Conservation (phyloP, 2,329 filamentous ascomycete species). For the Fusarium subtropicale region DNA sequence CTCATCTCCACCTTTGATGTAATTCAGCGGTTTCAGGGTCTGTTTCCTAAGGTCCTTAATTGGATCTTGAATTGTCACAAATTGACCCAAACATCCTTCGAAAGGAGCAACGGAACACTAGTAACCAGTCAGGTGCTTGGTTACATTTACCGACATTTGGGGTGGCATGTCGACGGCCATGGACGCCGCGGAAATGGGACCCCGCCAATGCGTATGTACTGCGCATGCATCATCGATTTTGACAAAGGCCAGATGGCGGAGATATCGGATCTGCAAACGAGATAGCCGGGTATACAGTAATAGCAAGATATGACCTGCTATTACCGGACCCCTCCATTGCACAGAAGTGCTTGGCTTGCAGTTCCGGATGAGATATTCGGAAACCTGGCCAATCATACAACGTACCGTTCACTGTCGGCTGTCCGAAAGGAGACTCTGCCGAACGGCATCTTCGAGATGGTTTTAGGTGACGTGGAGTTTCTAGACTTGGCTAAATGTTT, state of each 20-base stretch:
- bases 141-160: neutral
- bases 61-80: neutral
- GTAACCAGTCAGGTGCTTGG: neutral
- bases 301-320: neutral
- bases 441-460: conserved; percentile 14
- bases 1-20: neutral
- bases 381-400: neutral
- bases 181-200: neutral
- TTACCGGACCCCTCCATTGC: conserved; percentile 4
- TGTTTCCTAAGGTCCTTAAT: neutral
- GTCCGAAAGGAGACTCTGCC: conserved; percentile 19
- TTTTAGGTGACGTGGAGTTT: conserved; percentile 4
- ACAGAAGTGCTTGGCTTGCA: neutral
- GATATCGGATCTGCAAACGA: conserved; percentile 35
- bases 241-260: conserved; percentile 1
- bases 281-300: conserved; percentile 30
- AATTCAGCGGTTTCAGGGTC: neutral
- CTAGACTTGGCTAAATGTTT: conserved; percentile 25
- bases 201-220: neutral
- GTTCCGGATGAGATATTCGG: conserved; percentile 1
- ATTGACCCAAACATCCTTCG: neutral
- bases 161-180: neutral
- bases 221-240: conserved; percentile 7
- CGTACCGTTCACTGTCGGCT: neutral
- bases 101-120: neutral